Evolutionary conservation across 139 green algal species (phyloP), one percentile per base, ranked within the genome.

Genomic region (Coccomyxa sp.): DNA sequence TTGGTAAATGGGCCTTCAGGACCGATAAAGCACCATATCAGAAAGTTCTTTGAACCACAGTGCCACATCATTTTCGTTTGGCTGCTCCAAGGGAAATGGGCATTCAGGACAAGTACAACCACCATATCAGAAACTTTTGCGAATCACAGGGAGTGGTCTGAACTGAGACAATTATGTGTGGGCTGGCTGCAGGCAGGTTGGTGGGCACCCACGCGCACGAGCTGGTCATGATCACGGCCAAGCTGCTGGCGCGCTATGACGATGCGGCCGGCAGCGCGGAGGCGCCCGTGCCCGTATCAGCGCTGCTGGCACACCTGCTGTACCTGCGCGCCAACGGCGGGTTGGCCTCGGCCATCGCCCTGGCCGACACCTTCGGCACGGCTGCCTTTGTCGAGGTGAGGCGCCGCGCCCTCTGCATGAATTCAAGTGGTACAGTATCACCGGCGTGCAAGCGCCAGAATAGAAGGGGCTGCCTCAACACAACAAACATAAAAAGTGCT

Each of bases 191-290:
- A 87, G 87, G 85, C 13, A 63, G 60, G n/a, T 84, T 95, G 84
- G 76, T 93, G 45, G 91, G 92, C 78, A 95, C 92, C 11, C 92
- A 93, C n/a, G 92, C 92, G 0, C 92, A 95, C 63, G 92, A 95
- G 84, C 82, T 91, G 78, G 82, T 88, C 60, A 90, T 79, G 60
- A 83, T 91, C 18, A 77, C 85, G 11, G 85, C 90, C 68, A 91
- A 95, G 88, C 87, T 95, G 79, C 79, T 93, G 84, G 83, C 83
- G 18, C 57, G 81, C 9, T 91, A 86, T 45, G 90, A 95, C 67
- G 74, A 85, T 21, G 80, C 85, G n/a, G 90, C 89, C 0, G 89
- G 89, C 23, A 28, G 79, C 14, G 27, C 23, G 21, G 71, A 32
- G 23, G 17, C 76, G 81, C 51, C 57, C 14, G 51, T 81, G 4